Conservation (phyloP, 148 eudicot genomes). For the Rhododendron ovatum region DNA sequence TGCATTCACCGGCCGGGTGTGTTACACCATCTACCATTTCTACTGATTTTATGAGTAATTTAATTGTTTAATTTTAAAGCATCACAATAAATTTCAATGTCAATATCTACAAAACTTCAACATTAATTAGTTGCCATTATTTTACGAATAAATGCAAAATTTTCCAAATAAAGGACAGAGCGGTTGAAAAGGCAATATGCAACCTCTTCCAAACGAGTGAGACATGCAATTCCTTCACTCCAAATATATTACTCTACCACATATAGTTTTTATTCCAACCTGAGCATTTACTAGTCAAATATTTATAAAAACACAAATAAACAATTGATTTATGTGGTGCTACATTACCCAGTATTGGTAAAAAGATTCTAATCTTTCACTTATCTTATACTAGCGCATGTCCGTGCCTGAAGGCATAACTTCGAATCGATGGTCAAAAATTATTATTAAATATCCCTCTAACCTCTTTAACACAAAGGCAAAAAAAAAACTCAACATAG, state of each 20-base stretch:
- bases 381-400: neutral
- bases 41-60: neutral
- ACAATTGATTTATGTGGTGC: too few species aligned
- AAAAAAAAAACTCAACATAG: too few species aligned
- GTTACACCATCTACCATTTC: neutral
- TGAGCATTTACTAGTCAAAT: too few species aligned
- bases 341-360: neutral
- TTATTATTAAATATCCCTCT: too few species aligned
- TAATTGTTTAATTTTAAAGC: neutral
- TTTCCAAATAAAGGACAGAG: neutral
- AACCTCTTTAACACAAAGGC: too few species aligned
- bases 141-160: neutral
- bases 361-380: neutral
- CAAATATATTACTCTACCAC: neutral
- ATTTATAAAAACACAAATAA: neutral
- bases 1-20: neutral
- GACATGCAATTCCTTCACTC: neutral
- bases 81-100: too few species aligned
- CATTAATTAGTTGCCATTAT: neutral
- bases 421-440: too few species aligned
- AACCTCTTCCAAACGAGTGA: neutral
- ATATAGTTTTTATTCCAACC: too few species aligned
- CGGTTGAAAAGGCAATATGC: neutral
- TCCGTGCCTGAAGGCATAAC: too few species aligned
- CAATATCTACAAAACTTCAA: too few species aligned